Percentiles rank a stretch among this genome's conserved stretches.
Conservation (phyloP, 495 filamentous ascomycete species). For the Astrocystis sublimbata region DNA sequence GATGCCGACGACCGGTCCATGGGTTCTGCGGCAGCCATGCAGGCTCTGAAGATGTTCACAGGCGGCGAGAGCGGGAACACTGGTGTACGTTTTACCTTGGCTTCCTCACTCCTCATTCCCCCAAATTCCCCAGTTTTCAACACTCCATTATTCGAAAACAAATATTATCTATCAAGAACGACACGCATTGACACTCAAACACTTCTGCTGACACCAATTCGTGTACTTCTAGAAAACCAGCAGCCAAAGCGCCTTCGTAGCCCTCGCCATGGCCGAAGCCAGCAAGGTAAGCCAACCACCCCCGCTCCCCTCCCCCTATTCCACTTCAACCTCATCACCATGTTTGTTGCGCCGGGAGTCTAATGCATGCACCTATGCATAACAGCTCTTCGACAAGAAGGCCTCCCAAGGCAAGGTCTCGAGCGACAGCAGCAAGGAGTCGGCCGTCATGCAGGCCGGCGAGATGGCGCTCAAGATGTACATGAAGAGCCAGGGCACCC, state of each 20-base stretch:
- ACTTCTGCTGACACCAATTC: constrained; percentile 31
- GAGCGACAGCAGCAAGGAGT: constrained; percentile 50
- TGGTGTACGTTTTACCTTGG: constrained; percentile 18
- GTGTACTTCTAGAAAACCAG: constrained; percentile 29
- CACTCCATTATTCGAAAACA: too few species aligned
- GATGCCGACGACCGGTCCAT: constrained; percentile 45
- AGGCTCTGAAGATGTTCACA: constrained; percentile 66
- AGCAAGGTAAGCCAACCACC: constrained; percentile 49
- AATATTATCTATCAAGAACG: too few species aligned
- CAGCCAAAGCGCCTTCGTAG: constrained; percentile 49
- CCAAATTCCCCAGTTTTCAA: too few species aligned
- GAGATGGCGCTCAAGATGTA: constrained; percentile 60
- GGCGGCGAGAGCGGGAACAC: constrained; percentile 39
- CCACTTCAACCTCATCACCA: too few species aligned
- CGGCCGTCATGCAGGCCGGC: constrained; percentile 51
- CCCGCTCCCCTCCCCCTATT: too few species aligned
- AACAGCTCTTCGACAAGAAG: constrained; percentile 52
- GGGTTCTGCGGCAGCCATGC: constrained; percentile 65
- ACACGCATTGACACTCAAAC: too few species aligned
- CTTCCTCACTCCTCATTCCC: too few species aligned
- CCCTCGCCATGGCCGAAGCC: constrained; percentile 55
- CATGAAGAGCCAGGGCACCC: constrained; percentile 46
- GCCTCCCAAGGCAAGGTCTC: constrained; percentile 47
- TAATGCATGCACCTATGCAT: too few species aligned
- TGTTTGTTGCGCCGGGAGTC: too few species aligned